A percentile compares a stretch with the other conserved stretches of the same genome.
phyloP scores from a whole-genome alignment of 2,329 filamentous ascomycete species.

The Penicillium sp. region DNA sequence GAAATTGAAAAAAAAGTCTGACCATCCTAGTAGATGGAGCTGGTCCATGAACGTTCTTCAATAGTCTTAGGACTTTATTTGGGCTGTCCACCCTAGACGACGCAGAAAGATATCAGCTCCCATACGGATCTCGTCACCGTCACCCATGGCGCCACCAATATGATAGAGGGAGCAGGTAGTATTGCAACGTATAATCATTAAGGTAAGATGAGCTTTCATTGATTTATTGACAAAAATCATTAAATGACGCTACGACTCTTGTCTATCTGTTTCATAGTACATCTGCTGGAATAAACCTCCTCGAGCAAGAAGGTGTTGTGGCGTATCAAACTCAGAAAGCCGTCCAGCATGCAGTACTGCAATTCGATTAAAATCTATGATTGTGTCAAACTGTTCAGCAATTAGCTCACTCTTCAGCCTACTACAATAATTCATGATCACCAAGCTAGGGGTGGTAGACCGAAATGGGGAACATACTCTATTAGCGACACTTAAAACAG shows the following conservation, averaged over 20 bases:
- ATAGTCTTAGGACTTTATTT: no score
- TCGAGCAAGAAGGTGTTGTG: conserved; percentile 8
- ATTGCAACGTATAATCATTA: no score
- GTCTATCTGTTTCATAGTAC: neutral
- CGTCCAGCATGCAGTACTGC: conserved; percentile 10
- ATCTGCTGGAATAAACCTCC: neutral
- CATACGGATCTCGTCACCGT: no score
- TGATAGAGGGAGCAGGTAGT: no score
- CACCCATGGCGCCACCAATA: no score
- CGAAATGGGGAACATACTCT: conserved; percentile 36
- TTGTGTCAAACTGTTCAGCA: conserved; percentile 2
- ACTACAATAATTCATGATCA: neutral
- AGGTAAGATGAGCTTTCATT: neutral
- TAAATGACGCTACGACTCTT: neutral
- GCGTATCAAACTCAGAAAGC: conserved; percentile 20
- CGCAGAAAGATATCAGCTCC: no score
- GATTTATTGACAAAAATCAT: neutral
- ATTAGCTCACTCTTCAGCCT: neutral
- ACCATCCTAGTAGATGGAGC: no score
- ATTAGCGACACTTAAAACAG: conserved; percentile 54
- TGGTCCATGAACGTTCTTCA: no score
- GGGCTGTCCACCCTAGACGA: no score
- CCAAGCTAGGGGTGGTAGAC: neutral
- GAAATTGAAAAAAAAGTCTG: no score
- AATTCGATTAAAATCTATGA: conserved; percentile 15